Base-by-base conservation (phyloP, 148 eudicot species). In the Camellia japonica region DNA sequence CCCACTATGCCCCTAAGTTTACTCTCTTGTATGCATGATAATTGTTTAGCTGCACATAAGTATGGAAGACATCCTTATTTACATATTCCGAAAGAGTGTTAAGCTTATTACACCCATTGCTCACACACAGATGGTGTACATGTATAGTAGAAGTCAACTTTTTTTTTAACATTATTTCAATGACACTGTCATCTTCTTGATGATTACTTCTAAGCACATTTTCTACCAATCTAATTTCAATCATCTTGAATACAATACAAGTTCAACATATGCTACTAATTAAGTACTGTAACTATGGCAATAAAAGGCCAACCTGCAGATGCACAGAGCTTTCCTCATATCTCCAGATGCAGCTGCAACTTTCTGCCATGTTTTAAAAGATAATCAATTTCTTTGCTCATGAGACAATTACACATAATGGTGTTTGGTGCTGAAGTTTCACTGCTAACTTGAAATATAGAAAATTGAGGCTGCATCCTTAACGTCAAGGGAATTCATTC, bases 331-430 rank as follows among this genome's bases (percentile, higher is more conserved):
- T 86, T 94, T 94, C 85, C 99, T 89, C 98, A 93, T 90, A 78
- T 96, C 98, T 66, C 99, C 98, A 79, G 98, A 93, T 73, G 95
- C 98, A 75, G 98, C 93, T 65, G 98, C 99, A 84, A 96, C 99
- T 92, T 86, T 96, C 98, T 96, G 91, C 78, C 81, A 87, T 4
- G 30, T 56, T 62, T 58, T 20, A 79, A 71, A 76, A 42, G 4
- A n/a, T 38, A 8, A 63, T 64, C 30, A 54, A 47, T 58, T 59
- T 19, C 62, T 30, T 15, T 14, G 7, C 51, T 41, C 42, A 63
- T 23, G 18, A 63, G 68, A 16, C 18, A 38, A 46, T 23, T 77
- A 38, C 20, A 47, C 46, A 81, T 10, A 30, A 49, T 11, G 44
- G 43, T 49, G 43, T 30, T 6, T 65, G 49, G 18, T 65, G 61